phyloP scores from a whole-genome alignment of 768 basidiomycete species.

The Lactarius deliciosus region DNA sequence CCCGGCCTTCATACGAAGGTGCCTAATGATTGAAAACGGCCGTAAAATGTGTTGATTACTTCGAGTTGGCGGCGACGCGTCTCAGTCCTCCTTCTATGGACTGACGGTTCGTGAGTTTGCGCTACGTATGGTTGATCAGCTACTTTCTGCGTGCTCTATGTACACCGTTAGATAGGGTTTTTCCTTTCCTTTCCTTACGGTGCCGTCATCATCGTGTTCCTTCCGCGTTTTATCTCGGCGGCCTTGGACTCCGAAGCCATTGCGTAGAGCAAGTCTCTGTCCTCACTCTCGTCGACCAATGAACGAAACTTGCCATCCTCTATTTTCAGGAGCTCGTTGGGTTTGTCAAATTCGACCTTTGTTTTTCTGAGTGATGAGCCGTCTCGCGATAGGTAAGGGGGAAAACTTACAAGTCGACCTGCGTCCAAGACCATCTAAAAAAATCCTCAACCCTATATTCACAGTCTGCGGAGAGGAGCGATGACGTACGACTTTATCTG shows the following conservation, averaged over 20 bases:
- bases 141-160: neutral
- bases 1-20: no score
- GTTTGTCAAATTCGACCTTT: conserved; percentile 48
- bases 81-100: no score
- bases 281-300: conserved; percentile 43
- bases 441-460: neutral
- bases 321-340: conserved; percentile 41
- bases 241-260: conserved; percentile 28
- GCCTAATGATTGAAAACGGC: no score
- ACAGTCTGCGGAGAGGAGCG: neutral
- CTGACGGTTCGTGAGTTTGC: no score
- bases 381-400: no score
- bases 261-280: conserved; percentile 38
- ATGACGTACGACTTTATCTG: conserved; percentile 52
- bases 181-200: neutral
- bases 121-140: neutral
- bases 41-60: no score
- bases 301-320: conserved; percentile 38
- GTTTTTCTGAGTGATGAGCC: neutral
- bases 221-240: neutral
- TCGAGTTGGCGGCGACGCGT: no score
- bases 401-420: conserved; percentile 39
- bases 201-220: neutral
- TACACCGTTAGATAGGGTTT: neutral
- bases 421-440: conserved; percentile 49